A percentile compares a stretch with the other conserved stretches of the same genome.
phyloP scores from a whole-genome alignment of 441 rosid genomes.

The Theobroma grandiflorum region DNA sequence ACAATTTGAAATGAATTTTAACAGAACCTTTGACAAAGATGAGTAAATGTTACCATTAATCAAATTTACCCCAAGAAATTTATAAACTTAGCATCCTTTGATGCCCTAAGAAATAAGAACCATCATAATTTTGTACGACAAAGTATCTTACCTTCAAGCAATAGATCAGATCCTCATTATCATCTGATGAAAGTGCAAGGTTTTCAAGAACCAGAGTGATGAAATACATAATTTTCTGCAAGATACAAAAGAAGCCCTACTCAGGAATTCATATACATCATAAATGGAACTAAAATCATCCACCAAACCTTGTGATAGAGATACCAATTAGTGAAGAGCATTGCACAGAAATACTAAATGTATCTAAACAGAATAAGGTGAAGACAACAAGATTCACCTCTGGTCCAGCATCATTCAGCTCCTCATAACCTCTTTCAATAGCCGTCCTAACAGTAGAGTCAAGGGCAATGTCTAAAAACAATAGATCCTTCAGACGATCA shows the following conservation, averaged over 20 bases:
- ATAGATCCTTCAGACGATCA: slow-evolving; percentile 90
- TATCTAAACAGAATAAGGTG: slow-evolving; percentile 15
- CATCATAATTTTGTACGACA: not conserved
- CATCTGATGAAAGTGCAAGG: slow-evolving; percentile 90
- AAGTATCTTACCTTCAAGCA: slow-evolving; percentile 79
- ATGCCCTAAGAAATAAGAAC: slow-evolving; percentile 12
- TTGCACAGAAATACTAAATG: slow-evolving; percentile 26
- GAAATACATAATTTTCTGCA: slow-evolving; percentile 92
- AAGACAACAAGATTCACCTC: slow-evolving; percentile 61
- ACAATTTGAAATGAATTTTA: slow-evolving; percentile 8
- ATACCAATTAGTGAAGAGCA: slow-evolving; percentile 14
- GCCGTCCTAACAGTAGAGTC: slow-evolving; percentile 98
- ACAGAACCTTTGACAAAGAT: not conserved
- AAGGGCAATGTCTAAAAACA: slow-evolving; percentile 93
- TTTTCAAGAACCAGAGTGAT: slow-evolving; percentile 91
- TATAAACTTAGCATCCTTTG: slow-evolving; percentile 3
- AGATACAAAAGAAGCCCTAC: slow-evolving; percentile 25
- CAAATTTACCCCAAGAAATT: not conserved
- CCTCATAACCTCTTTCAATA: slow-evolving; percentile 94
- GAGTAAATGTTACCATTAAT: not conserved
- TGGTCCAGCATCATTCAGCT: slow-evolving; percentile 78
- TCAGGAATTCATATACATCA: slow-evolving; percentile 28
- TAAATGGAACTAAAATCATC: slow-evolving; percentile 27
- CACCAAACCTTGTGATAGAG: slow-evolving; percentile 4
- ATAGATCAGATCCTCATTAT: slow-evolving; percentile 92